phyloP scores from a whole-genome alignment of 345 rosid species.

The Eucalyptus camaldulensis region DNA sequence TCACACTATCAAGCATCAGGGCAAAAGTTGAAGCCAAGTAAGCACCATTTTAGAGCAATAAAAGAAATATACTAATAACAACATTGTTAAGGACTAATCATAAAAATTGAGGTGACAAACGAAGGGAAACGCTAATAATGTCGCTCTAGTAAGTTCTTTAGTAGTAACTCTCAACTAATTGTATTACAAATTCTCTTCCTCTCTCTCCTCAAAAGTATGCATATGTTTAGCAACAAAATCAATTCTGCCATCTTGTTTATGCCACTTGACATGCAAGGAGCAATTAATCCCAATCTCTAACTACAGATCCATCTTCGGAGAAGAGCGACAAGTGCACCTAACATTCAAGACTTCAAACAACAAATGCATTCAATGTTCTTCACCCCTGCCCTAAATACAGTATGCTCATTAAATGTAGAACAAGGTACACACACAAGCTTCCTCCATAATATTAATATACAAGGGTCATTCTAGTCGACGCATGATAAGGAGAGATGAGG shows the following conservation, averaged over 20 bases:
- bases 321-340: not conserved
- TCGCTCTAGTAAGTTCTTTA: not conserved
- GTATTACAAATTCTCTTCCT: not conserved
- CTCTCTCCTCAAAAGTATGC: not conserved
- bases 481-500: no score
- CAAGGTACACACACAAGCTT: not conserved
- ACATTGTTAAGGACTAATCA: no score
- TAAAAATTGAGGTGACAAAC: not conserved
- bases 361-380: not conserved
- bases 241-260: not conserved
- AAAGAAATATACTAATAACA: not conserved
- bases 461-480: no score
- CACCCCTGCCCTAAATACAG: not conserved
- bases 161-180: not conserved
- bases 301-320: not conserved
- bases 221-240: not conserved
- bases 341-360: not conserved
- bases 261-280: not conserved
- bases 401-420: not conserved
- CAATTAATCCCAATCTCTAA: not conserved
- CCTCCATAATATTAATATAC: no score
- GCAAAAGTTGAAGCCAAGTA: not conserved
- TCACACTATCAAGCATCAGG: not conserved
- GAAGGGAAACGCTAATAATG: not conserved
- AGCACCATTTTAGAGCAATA: not conserved